These are phyloP conservation scores for Punica granatum DNA, from an alignment of 345 rosid genomes.

Conservation along the genomic window DNA sequence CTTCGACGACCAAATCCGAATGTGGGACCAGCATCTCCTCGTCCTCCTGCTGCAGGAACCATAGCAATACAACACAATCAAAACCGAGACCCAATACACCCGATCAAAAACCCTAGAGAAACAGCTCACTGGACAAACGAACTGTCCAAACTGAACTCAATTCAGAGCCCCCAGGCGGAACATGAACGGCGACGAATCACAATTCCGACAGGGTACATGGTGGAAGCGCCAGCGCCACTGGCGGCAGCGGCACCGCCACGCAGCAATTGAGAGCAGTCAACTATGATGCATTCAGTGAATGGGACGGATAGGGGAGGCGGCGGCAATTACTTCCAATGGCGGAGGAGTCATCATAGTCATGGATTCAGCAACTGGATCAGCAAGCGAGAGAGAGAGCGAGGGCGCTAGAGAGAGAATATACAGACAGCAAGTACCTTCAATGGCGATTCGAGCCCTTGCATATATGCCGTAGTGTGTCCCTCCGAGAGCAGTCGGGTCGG, in stretches of 20 bases:
- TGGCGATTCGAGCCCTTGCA: no score
- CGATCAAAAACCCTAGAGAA: conserved; percentile 24
- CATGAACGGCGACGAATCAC: not conserved
- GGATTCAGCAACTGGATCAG: not conserved
- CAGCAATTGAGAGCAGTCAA: conserved; percentile 3
- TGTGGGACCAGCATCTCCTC: conserved; percentile 96
- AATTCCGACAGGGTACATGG: not conserved
- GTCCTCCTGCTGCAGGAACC: conserved; percentile 61
- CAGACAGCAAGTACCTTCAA: no score
- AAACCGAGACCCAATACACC: conserved; percentile 9
- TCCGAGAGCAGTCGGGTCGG: no score
- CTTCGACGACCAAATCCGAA: conserved; percentile 62
- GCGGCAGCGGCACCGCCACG: not conserved
- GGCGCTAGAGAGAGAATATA: not conserved
- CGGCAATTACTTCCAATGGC: conserved; percentile 8
- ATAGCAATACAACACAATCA: not conserved
- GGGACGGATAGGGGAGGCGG: conserved; percentile 6
- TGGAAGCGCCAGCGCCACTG: not conserved
- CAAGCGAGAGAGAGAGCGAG: not conserved
- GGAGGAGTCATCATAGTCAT: conserved; percentile 6
- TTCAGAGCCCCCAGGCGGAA: conserved; percentile 12
- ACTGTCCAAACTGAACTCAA: conserved; percentile 17
- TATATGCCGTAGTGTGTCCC: no score
- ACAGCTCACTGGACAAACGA: not conserved
- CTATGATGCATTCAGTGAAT: conserved; percentile 8